phyloP scores from a whole-genome alignment of 805 yeast species.

The Diddensiella transvaalensis region DNA sequence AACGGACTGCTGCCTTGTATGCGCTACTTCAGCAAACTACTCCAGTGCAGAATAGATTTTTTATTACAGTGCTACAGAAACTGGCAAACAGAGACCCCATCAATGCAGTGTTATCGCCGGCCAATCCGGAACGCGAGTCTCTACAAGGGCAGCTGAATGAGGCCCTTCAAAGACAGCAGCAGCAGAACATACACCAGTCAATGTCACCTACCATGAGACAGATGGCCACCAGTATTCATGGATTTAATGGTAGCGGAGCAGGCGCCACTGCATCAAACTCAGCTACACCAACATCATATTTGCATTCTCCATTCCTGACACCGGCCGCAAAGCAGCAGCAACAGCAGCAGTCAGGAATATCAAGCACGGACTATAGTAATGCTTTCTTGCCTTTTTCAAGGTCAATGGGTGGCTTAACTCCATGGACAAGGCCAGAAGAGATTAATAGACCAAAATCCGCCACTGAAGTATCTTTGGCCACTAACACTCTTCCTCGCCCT shows the following conservation, averaged over 20 bases:
- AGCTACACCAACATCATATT: background rate
- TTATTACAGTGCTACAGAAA: constrained; percentile 33
- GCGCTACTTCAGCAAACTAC: constrained; percentile 35
- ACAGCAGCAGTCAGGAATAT: background rate
- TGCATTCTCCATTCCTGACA: constrained; percentile 17
- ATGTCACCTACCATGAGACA: constrained; percentile 4
- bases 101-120: constrained; percentile 23
- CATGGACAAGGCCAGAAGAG: constrained; percentile 25
- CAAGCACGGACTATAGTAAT: constrained; percentile 23
- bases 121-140: constrained; percentile 9
- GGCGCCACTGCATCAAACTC: too few relatives aligned
- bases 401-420: constrained; percentile 19
- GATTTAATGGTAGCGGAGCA: too few relatives aligned
- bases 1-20: constrained; percentile 38
- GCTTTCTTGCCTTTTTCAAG: constrained; percentile 17
- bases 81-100: constrained; percentile 27
- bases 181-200: constrained; percentile 8
- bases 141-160: constrained; percentile 3
- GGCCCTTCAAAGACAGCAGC: constrained; percentile 10
- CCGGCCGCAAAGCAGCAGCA: constrained; percentile 17
- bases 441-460: constrained; percentile 30
- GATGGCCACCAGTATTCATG: constrained; percentile 1
- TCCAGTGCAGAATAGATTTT: constrained; percentile 34
- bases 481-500: background rate
- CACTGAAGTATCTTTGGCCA: constrained; percentile 15